Percentiles rank a stretch among this genome's conserved stretches.
These are phyloP conservation scores for Geranium rotundifolium DNA, from an alignment of 345 rosid species.

Conservation along the genomic window DNA sequence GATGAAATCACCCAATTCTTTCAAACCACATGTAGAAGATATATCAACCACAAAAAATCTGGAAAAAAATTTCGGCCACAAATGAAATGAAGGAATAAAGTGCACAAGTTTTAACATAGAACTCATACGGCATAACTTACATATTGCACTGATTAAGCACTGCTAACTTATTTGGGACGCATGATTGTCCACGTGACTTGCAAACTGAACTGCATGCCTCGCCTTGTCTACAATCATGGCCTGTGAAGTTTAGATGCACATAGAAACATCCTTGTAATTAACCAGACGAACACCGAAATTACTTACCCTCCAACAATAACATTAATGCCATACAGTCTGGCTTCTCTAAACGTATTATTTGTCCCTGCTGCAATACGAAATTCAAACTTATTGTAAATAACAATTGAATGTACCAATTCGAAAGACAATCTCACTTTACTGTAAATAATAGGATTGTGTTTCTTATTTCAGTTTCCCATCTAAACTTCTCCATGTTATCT, in stretches of 20 bases:
- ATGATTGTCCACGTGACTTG: conserved; percentile 68
- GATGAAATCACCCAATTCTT: too few species aligned
- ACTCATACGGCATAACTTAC: conserved; percentile 29
- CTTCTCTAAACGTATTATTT: conserved; percentile 37
- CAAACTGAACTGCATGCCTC: conserved; percentile 80
- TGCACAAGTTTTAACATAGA: neutral
- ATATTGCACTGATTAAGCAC: conserved; percentile 77
- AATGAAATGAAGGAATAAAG: neutral
- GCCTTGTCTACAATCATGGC: conserved; percentile 48
- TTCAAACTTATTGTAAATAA: neutral
- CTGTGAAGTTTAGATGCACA: conserved; percentile 11
- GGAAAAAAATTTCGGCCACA: conserved; percentile 2
- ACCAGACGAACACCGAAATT: conserved; percentile 6
- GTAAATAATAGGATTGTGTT: too few species aligned
- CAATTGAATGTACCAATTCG: neutral
- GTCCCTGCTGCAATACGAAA: conserved; percentile 25
- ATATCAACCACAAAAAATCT: too few species aligned
- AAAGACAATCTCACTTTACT: too few species aligned
- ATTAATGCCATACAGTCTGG: conserved; percentile 67
- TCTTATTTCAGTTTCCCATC: too few species aligned
- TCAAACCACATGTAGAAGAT: too few species aligned
- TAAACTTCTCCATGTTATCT: too few species aligned
- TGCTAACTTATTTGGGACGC: conserved; percentile 73
- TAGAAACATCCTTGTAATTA: neutral
- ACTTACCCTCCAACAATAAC: conserved; percentile 68